Base-by-base conservation (phyloP, 1,139 yeast genomes). In the Ogataea hybrid region DNA sequence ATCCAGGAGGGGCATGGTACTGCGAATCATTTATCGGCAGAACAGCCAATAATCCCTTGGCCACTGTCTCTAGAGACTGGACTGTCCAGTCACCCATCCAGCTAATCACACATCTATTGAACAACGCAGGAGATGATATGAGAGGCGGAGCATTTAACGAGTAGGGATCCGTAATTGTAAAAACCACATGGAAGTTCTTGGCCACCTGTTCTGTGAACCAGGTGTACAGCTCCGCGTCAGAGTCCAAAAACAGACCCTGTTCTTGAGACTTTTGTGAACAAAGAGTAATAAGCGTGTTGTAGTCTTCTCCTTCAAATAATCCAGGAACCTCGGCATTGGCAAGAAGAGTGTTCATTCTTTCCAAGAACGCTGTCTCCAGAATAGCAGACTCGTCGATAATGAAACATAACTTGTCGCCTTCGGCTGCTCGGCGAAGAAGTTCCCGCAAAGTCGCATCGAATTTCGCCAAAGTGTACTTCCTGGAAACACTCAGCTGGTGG, bases 271-370 rank as follows among this genome's bases (percentile, higher is more conserved):
- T 80, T 21, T 80, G 83, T 18, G 71, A 64, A 49, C 95, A 82
- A 2, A 74, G 57, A 2, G 65, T 65, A 70, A 86, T 69, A 39
- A 89, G 63, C 3, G 70, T 51, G 0, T 68, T 65, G 40, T 68
- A 73, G 11, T 86, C 90, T 10, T 87, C 95, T 0, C 81, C 92
- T 50, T 80, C 88, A 61, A 87, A 92, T 16, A 92, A 67, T 2
- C 96, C 97, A 1, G 97, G 97, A 18, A 89, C 76, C 53, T 90
- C 97, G 0, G 96, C 87, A 60, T 90, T 92, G 0, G 97, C 97
- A 28, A 92, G 69, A 22, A 92, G 67, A 0, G 95, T 87, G 55
- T 92, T 92, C 95, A 92, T 88, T 47, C 96, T 70, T 62, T 92
- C 98, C 25, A 92, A 65, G 56, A 90, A 90, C 0, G 95, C 71